Base-by-base conservation (phyloP, 352 stramenopile genomes). In the Globisporangium sylvaticum region DNA sequence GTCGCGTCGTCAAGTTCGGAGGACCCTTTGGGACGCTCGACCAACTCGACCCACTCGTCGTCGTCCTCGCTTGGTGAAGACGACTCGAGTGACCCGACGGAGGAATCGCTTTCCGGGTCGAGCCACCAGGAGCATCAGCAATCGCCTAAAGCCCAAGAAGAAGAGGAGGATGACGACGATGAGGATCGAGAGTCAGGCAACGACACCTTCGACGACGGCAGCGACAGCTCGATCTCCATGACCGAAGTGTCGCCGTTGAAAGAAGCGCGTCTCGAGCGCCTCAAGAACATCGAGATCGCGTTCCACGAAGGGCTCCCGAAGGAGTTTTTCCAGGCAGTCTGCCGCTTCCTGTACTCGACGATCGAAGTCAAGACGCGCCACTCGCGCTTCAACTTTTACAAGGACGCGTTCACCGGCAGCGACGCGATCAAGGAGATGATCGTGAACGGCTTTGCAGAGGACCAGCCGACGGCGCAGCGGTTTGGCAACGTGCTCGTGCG, bases 301-400 rank as follows among this genome's bases (percentile, higher is more conserved):
- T 95, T 93, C 71, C 81, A 92, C 52, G 87, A 95, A 42, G 88
- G 88, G 3, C 72, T 94, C 0, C 84, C 88, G 3, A 84, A 76
- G 32, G 84, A 92, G 64, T 95, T 95, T 65, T 95, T 90, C 67
- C 75, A 84, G 65, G 76, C 83, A 12, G 66, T 95, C 9, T 75
- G 73, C 24, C 85, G 88, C 12, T 95, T 92, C 66, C 72, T 95
- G 31, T 76, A 88, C 48, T 78, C 81, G n/a, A 80, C 77, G 7
- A 62, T 95, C 39, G 88, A 95, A 57, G 65, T 93, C 65, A 94
- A 94, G 79, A 92, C 84, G 7, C 78, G 85, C 18, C 85, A 94
- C 68, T 90, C 86, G 60, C 80, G 83, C 10, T 92, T 95, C 72
- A 93, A 90, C 65, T 92, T 92, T 61, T 92, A 90, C 79, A 95